Evolutionary conservation across 2,329 filamentous ascomycete species (phyloP).

Genomic region (Cladophialophora chaetospira): DNA sequence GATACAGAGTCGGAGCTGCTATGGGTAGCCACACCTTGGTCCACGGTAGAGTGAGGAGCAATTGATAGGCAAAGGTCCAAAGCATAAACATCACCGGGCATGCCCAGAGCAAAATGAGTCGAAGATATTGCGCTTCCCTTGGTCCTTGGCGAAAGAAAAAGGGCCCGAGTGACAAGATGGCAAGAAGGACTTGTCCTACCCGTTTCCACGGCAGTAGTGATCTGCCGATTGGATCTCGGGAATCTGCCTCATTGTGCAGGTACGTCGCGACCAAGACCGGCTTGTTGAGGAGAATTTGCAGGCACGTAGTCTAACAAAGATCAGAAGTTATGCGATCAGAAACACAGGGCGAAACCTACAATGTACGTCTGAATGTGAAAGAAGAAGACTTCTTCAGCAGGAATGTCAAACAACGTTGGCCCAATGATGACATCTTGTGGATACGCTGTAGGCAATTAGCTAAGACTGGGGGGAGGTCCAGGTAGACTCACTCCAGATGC

Average conservation of each 20-base stretch:
- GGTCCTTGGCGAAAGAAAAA: constrained; percentile 46
- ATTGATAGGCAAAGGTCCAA: constrained; percentile 65
- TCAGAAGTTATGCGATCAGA: background rate
- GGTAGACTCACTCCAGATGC: constrained; percentile 60
- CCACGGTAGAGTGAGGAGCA: constrained; percentile 62
- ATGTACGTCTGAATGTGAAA: constrained; percentile 77
- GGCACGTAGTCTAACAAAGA: constrained; percentile 54
- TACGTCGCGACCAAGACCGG: constrained; percentile 59
- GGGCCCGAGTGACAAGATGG: constrained; percentile 35
- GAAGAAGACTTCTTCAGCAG: constrained; percentile 74
- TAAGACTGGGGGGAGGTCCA: background rate
- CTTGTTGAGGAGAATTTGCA: constrained; percentile 70
- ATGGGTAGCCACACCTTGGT: constrained; percentile 63
- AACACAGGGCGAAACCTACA: constrained; percentile 23
- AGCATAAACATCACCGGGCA: constrained; percentile 65
- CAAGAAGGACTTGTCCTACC: constrained; percentile 55
- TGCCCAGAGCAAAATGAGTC: constrained; percentile 70
- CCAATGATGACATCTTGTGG: constrained; percentile 66
- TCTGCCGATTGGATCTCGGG: constrained; percentile 32
- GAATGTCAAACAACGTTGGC: constrained; percentile 64
- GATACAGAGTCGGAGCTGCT: constrained; percentile 64
- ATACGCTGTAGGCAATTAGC: constrained; percentile 52
- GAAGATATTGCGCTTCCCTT: constrained; percentile 64
- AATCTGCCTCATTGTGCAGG: constrained; percentile 45
- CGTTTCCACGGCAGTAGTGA: constrained; percentile 47